Percentiles rank a stretch among this genome's conserved stretches.
These are phyloP conservation scores for Cladosporium velox DNA, from an alignment of 2,329 filamentous ascomycete genomes.

Conservation along the genomic window DNA sequence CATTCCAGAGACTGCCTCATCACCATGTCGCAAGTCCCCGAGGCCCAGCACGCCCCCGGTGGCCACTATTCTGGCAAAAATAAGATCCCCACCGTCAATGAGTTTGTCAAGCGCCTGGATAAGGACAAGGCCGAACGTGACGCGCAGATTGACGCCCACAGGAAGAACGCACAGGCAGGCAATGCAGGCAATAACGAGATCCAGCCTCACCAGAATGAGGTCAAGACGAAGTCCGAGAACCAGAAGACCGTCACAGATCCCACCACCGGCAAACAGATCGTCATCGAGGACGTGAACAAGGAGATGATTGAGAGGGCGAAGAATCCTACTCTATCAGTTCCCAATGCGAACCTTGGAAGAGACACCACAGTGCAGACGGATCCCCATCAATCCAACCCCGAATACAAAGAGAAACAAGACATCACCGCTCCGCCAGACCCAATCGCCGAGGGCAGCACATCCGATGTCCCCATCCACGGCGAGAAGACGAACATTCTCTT, in stretches of 20 bases:
- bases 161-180: conserved; percentile 33
- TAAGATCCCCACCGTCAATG: conserved; percentile 81
- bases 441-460: conserved; percentile 76
- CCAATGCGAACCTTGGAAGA: conserved; percentile 84
- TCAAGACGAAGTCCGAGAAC: conserved; percentile 47
- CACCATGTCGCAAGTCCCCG: conserved; percentile 44
- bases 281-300: conserved; percentile 78
- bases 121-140: conserved; percentile 76
- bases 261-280: conserved; percentile 80
- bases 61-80: conserved; percentile 73
- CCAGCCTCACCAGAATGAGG: conserved; percentile 50
- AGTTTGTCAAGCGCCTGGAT: conserved; percentile 80
- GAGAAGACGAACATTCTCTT: conserved; percentile 97
- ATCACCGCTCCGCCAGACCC: conserved; percentile 89
- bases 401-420: conserved; percentile 85
- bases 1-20: background rate
- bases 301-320: conserved; percentile 70
- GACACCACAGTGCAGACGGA: conserved; percentile 72
- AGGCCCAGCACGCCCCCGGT: conserved; percentile 55
- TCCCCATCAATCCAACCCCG: conserved; percentile 68
- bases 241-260: conserved; percentile 76
- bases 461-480: conserved; percentile 91
- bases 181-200: conserved; percentile 34
- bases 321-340: conserved; percentile 76
- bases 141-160: conserved; percentile 64